These are phyloP conservation scores for Amborella trichopoda DNA, from an alignment of 164 flowering plant species.

Conservation along the genomic window DNA sequence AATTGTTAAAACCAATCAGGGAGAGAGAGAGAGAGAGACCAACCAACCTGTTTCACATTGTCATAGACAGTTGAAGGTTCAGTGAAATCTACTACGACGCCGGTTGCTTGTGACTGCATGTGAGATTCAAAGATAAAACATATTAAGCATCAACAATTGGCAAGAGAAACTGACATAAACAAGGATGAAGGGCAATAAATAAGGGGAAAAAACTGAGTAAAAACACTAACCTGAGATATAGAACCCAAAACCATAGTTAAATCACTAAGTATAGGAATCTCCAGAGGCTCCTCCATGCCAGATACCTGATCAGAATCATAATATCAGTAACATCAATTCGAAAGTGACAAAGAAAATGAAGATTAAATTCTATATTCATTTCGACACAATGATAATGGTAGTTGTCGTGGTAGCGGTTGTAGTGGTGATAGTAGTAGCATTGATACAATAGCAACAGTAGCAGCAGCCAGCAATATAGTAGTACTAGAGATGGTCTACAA, in stretches of 20 bases:
- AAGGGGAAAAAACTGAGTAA: neutral
- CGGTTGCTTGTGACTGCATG: slow-evolving; percentile 52
- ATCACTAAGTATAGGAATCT: slow-evolving; percentile 72
- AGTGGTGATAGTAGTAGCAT: too few species aligned
- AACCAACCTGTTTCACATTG: slow-evolving; percentile 90
- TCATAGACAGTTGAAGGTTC: slow-evolving; percentile 76
- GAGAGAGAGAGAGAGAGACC: neutral
- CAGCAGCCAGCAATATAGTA: too few species aligned
- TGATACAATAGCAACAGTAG: too few species aligned
- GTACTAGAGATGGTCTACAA: too few species aligned
- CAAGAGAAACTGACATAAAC: neutral
- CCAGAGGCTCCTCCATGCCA: slow-evolving; percentile 80
- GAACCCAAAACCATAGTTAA: slow-evolving; percentile 85
- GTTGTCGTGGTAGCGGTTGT: too few species aligned
- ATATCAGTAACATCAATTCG: too few species aligned
- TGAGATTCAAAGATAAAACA: too few species aligned
- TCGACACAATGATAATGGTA: too few species aligned
- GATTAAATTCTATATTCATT: too few species aligned
- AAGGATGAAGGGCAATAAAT: neutral
- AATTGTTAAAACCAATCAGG: neutral
- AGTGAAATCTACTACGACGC: slow-evolving; percentile 73
- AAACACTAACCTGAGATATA: slow-evolving; percentile 59
- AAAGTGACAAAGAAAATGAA: too few species aligned
- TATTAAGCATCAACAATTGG: slow-evolving; percentile 1
- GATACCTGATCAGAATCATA: slow-evolving; percentile 43